phyloP scores from a whole-genome alignment of 176 grass and related monocot species.

The Musa beccarii region DNA sequence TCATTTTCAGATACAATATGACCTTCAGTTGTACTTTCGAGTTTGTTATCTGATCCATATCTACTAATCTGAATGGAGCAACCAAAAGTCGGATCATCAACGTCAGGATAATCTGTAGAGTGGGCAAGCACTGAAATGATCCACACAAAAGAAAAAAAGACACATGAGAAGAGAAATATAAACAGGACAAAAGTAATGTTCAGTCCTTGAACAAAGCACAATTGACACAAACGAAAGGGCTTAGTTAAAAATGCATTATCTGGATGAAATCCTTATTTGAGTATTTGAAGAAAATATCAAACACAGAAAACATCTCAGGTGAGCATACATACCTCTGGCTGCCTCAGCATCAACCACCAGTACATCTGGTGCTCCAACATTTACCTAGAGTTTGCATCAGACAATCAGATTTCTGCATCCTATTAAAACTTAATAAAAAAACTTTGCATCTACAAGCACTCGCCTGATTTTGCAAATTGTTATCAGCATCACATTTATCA shows the following conservation, averaged over 20 bases:
- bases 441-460: constrained; percentile 20
- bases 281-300: neutral
- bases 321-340: neutral
- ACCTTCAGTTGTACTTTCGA: constrained; percentile 9
- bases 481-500: constrained; percentile 17
- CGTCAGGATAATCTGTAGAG: neutral
- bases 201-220: too few relatives aligned
- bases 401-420: constrained; percentile 11
- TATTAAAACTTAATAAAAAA: constrained; percentile 8
- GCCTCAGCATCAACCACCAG: neutral
- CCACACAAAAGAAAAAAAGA: too few relatives aligned
- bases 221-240: too few relatives aligned
- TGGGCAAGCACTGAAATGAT: too few relatives aligned
- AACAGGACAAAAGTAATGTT: too few relatives aligned
- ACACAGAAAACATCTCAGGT: neutral
- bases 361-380: neutral
- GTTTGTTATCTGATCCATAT: constrained; percentile 14
- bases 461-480: constrained; percentile 22
- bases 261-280: neutral
- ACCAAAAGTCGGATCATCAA: constrained; percentile 15
- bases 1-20: neutral
- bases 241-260: neutral
- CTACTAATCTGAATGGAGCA: constrained; percentile 16
- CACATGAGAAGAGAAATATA: too few relatives aligned
- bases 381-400: constrained; percentile 14